Evolutionary conservation across 2,329 filamentous ascomycete species (phyloP).

Genomic region (Trichoderma hamatum): DNA sequence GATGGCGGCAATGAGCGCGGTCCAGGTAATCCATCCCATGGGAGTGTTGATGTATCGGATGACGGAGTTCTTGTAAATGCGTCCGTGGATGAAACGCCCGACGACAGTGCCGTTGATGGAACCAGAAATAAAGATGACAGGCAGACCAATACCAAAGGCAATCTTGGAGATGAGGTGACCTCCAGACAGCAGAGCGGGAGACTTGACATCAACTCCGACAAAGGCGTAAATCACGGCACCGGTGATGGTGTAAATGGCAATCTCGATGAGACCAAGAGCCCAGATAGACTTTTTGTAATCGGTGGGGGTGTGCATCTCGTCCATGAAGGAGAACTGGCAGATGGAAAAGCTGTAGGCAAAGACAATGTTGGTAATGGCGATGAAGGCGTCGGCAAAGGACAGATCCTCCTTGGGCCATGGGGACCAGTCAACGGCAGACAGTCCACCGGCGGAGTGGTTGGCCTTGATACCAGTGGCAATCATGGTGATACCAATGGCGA

Average conservation of each 20-base stretch:
- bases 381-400: constrained; percentile 58
- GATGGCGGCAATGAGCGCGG: constrained; percentile 56
- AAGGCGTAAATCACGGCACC: constrained; percentile 71
- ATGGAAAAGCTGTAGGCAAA: constrained; percentile 66
- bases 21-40: constrained; percentile 58
- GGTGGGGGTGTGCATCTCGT: constrained; percentile 54
- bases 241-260: constrained; percentile 67
- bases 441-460: constrained; percentile 37
- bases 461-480: constrained; percentile 61
- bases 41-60: constrained; percentile 52
- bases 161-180: constrained; percentile 62
- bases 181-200: constrained; percentile 70
- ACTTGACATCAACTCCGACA: constrained; percentile 63
- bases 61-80: constrained; percentile 48
- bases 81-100: constrained; percentile 51
- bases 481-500: constrained; percentile 68
- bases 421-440: constrained; percentile 45
- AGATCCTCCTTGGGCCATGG: constrained; percentile 51
- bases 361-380: constrained; percentile 68
- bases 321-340: constrained; percentile 57
- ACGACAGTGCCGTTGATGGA: constrained; percentile 64
- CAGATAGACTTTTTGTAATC: constrained; percentile 60
- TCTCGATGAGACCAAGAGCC: constrained; percentile 64
- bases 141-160: constrained; percentile 70
- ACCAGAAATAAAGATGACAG: constrained; percentile 74